Evolutionary conservation across 1,139 yeast genomes (phyloP), one percentile per base, ranked within the genome.

Genomic region (Yamadazyma conglobata): DNA sequence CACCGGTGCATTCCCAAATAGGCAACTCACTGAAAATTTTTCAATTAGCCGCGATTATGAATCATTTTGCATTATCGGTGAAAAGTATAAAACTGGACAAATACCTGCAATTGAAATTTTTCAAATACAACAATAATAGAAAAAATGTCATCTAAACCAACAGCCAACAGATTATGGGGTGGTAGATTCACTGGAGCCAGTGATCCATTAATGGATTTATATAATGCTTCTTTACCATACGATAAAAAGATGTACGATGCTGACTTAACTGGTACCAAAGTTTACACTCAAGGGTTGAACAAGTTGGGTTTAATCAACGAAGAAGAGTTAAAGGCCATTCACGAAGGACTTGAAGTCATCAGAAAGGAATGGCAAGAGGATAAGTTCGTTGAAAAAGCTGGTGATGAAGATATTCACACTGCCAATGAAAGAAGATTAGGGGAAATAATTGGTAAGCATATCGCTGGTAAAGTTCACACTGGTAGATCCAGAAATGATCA

Each of bases 401-500:
- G 95, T 28, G 99, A 91, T 57, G 99, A 91, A 60, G 99, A 91
- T 54, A 91, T 91, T 46, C 99, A 91, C 58, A 91, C 99, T 28
- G 98, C 98, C 30, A 91, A 91, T 55, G 99, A 91, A 66, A 84
- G 99, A 66, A 76, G 98, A 54, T 69, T 91, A 42, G 98, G 99
- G 26, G 99, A 91, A 60, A 66, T 91, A 32, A 91, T 91, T 49
- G 99, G 98, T 34, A 81, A 79, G 52, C 79, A 78, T 38, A 89
- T 91, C 54, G 86, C 97, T 24, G 99, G 99, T 29, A 91, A 91
- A 54, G 97, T 91, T 19, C 99, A 91, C 58, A 91, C 99, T 12
- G 99, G 99, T 39, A 78, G 99, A 55, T 86, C 96, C 28, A 81
- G 99, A 71, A 91, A 91, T 53, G 99, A 91, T 59, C 99, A 91